phyloP scores from a whole-genome alignment of 2,329 filamentous ascomycete species.

The Hymenoscyphus salicellus region DNA sequence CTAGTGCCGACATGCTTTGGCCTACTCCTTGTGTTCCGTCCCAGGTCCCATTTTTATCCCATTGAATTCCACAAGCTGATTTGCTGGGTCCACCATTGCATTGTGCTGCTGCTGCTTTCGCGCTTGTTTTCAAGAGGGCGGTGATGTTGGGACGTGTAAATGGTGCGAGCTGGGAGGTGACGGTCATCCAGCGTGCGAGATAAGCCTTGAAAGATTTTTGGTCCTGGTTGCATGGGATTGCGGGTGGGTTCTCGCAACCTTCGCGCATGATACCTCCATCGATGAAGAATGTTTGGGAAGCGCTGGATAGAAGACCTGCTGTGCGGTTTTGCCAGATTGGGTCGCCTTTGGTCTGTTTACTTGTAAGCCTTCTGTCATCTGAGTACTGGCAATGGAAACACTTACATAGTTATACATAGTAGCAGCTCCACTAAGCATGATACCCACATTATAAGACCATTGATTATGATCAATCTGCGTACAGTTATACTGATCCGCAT shows the following conservation, averaged over 20 bases:
- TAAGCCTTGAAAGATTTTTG: constrained; percentile 64
- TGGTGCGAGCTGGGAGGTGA: constrained; percentile 62
- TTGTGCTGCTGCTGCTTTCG: constrained; percentile 54
- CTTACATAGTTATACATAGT: constrained; percentile 65
- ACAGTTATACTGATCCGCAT: constrained; percentile 53
- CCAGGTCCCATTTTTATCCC: constrained; percentile 53
- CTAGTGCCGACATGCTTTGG: constrained; percentile 68
- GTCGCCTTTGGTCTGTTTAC: constrained; percentile 39
- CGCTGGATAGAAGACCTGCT: constrained; percentile 52
- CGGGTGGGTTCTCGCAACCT: constrained; percentile 51
- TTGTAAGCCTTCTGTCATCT: neutral
- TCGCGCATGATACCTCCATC: constrained; percentile 58
- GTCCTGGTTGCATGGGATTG: constrained; percentile 59
- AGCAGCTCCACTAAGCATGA: constrained; percentile 61
- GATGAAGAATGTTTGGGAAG: constrained; percentile 53
- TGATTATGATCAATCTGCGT: constrained; percentile 57
- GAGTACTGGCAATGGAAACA: neutral
- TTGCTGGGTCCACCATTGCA: constrained; percentile 57
- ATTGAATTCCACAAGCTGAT: constrained; percentile 59
- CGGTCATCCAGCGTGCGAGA: constrained; percentile 59
- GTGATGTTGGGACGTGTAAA: constrained; percentile 54
- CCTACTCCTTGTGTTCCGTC: constrained; percentile 62
- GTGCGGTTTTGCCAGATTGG: constrained; percentile 56
- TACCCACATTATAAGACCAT: constrained; percentile 68
- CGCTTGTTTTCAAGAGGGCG: constrained; percentile 53